Evolutionary conservation across 1,284 basidiomycete species (phyloP).

Genomic region (Meira nashicola): DNA sequence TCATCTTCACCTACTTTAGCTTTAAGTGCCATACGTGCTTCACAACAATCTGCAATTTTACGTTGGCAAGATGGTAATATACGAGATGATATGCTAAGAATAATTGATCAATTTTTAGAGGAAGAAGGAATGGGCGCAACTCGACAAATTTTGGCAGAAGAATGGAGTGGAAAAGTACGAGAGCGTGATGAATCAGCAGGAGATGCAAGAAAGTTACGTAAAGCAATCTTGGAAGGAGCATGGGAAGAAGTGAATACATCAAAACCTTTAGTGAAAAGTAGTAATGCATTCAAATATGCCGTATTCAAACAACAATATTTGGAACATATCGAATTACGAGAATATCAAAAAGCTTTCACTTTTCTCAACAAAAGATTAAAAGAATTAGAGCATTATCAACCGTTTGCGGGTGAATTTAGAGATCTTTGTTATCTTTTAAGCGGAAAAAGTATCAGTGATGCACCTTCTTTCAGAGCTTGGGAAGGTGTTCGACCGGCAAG

Average conservation of each 20-base stretch:
- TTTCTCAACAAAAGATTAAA: constrained; percentile 57
- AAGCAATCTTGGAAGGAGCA: constrained; percentile 56
- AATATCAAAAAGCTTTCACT: constrained; percentile 56
- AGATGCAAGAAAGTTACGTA: constrained; percentile 54
- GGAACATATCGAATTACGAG: constrained; percentile 57
- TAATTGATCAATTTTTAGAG: constrained; percentile 56
- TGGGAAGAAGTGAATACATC: constrained; percentile 54
- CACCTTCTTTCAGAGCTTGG: constrained; percentile 56
- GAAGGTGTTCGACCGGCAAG: constrained; percentile 55
- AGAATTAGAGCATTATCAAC: constrained; percentile 58
- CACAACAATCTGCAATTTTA: constrained; percentile 38
- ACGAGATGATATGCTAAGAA: constrained; percentile 43
- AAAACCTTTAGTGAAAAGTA: constrained; percentile 55
- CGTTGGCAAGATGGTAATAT: constrained; percentile 35
- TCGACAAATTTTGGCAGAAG: constrained; percentile 53
- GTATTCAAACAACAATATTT: constrained; percentile 55
- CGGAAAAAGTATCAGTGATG: constrained; percentile 55
- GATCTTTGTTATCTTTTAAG: constrained; percentile 57
- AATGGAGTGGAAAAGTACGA: constrained; percentile 47
- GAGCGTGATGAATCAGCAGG: constrained; percentile 46
- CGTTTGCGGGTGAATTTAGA: constrained; percentile 57
- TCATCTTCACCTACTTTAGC: neutral
- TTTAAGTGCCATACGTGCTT: constrained; percentile 3
- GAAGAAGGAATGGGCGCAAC: constrained; percentile 53
- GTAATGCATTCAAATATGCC: constrained; percentile 56